These are phyloP conservation scores for Emergomyces pasteurianus DNA, from an alignment of 2,329 filamentous ascomycete genomes.

Conservation along the genomic window DNA sequence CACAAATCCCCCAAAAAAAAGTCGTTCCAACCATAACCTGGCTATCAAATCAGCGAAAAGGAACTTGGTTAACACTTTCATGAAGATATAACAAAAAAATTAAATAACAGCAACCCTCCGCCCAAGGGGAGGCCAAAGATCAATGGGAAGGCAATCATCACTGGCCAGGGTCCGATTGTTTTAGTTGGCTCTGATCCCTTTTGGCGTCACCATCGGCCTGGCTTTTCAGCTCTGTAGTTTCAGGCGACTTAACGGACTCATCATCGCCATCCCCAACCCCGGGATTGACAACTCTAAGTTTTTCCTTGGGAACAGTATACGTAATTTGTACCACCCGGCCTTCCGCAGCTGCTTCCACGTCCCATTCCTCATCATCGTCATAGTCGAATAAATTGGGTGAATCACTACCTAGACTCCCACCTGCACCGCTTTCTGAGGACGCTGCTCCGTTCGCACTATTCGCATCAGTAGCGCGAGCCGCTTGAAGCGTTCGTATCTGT, in stretches of 20 bases:
- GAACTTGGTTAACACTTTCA: not conserved
- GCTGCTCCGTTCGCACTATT: conserved; percentile 1
- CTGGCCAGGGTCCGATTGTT: not conserved
- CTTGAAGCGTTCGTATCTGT: conserved; percentile 3
- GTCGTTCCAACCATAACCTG: not conserved
- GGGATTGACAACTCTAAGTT: conserved; percentile 78
- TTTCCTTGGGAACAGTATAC: conserved; percentile 85
- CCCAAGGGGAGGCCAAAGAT: not conserved
- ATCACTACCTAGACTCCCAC: conserved; percentile 4
- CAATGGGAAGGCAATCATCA: not conserved
- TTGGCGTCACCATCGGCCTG: not conserved
- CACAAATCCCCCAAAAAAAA: not conserved
- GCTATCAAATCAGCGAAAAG: not conserved
- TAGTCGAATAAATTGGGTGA: conserved; percentile 9
- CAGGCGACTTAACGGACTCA: conserved; percentile 5
- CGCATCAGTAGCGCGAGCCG: not conserved
- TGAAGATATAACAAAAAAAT: not conserved
- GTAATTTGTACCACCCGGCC: conserved; percentile 66
- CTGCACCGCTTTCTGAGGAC: conserved; percentile 1
- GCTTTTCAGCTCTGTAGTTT: not conserved
- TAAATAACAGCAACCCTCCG: not conserved
- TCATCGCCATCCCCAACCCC: conserved; percentile 30
- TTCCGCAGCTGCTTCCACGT: conserved; percentile 62
- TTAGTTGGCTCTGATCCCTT: not conserved
- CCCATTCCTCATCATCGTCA: conserved; percentile 48